A percentile compares a stretch with the other conserved stretches of the same genome.
Evolutionary conservation across 352 stramenopile species (phyloP).

Genomic region (Pythium scleroteichum): DNA sequence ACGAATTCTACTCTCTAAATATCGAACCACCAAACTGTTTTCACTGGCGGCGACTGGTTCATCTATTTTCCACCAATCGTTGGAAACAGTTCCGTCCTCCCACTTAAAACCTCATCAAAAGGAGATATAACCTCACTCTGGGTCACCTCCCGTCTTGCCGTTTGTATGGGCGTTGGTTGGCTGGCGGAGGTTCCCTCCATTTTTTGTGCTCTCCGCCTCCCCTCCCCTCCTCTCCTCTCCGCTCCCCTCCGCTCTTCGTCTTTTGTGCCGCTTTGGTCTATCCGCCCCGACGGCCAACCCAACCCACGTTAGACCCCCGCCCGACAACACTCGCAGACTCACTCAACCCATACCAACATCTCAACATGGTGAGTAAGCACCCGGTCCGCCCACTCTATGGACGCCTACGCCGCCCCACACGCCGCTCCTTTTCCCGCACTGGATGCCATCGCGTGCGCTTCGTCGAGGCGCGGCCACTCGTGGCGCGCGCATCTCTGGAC

Average conservation of each 20-base stretch:
- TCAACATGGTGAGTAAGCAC: conserved; percentile 30
- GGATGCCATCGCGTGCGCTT: background rate
- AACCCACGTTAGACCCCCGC: conserved; percentile 15
- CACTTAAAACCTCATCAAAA: background rate
- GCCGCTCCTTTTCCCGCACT: too few species aligned
- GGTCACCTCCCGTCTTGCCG: conserved; percentile 2
- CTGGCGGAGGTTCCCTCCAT: conserved; percentile 33
- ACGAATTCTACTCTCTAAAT: background rate
- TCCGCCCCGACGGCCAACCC: conserved; percentile 20
- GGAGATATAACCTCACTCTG: conserved; percentile 9
- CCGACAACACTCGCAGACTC: conserved; percentile 30
- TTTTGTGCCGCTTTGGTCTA: conserved; percentile 6
- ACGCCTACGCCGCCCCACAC: background rate
- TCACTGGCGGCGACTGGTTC: conserved; percentile 21
- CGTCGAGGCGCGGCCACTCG: conserved; percentile 1
- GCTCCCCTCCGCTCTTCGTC: conserved; percentile 1
- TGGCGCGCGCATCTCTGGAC: background rate
- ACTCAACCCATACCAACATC: conserved; percentile 31
- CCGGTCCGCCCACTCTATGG: conserved; percentile 1
- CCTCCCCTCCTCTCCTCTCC: conserved; percentile 15
- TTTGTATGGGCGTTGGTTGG: conserved; percentile 28
- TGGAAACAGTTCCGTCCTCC: background rate
- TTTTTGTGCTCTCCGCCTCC: conserved; percentile 20
- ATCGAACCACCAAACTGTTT: conserved; percentile 12
- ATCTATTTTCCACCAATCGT: conserved; percentile 8